Percentiles rank a stretch among this genome's conserved stretches.
These are phyloP conservation scores for Backusella sp. DNA, from an alignment of 192 early-diverging fungal species.

Conservation along the genomic window DNA sequence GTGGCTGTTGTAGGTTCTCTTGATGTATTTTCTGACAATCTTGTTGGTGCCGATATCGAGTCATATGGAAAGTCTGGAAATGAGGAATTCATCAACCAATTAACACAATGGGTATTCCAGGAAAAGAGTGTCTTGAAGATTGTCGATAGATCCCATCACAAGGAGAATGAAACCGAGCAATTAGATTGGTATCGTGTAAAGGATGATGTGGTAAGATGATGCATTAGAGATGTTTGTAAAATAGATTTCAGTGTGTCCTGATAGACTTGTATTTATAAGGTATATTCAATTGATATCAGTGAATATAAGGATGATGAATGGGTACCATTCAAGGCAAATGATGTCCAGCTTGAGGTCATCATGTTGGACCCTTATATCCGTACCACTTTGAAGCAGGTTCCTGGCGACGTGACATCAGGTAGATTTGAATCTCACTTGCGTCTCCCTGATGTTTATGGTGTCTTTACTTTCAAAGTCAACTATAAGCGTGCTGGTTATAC, in stretches of 20 bases:
- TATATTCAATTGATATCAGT: slow-evolving; percentile 76
- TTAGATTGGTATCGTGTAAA: slow-evolving; percentile 88
- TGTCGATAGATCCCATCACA: slow-evolving; percentile 62
- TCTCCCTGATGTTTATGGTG: slow-evolving; percentile 95
- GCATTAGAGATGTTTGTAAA: background rate
- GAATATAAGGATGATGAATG: slow-evolving; percentile 80
- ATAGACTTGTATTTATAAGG: slow-evolving; percentile 39
- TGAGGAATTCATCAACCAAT: slow-evolving; percentile 65
- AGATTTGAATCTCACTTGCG: slow-evolving; percentile 45
- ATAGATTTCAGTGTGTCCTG: background rate
- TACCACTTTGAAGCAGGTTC: slow-evolving; percentile 58
- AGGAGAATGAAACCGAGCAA: slow-evolving; percentile 60
- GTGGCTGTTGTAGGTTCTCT: slow-evolving; percentile 80
- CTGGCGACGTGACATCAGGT: slow-evolving; percentile 35
- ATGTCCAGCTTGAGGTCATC: slow-evolving; percentile 89
- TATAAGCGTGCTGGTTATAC: slow-evolving; percentile 86
- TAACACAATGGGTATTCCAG: slow-evolving; percentile 89
- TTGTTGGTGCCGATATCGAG: slow-evolving; percentile 19
- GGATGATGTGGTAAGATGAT: slow-evolving; percentile 72
- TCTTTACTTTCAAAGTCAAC: slow-evolving; percentile 95
- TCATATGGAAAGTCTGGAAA: slow-evolving; percentile 58
- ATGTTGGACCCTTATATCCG: slow-evolving; percentile 99
- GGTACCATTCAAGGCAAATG: slow-evolving; percentile 77
- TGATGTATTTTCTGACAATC: slow-evolving; percentile 77
- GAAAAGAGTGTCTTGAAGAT: slow-evolving; percentile 87